These are phyloP conservation scores for Beauveria sp. DNA, from an alignment of 2,329 filamentous ascomycete genomes.

Conservation along the genomic window DNA sequence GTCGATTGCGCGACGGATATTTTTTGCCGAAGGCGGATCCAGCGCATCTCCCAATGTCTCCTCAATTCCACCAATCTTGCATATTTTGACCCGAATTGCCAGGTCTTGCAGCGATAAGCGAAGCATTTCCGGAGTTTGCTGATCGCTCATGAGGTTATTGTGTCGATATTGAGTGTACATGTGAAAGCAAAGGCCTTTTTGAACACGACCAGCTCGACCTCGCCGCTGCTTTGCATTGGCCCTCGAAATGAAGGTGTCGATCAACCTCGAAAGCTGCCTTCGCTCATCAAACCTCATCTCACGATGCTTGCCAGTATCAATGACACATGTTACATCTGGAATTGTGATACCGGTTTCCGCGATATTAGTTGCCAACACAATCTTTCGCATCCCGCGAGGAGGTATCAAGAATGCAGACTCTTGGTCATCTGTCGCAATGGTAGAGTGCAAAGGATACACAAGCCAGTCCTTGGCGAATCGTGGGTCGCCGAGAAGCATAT, in stretches of 20 bases:
- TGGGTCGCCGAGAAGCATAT: slow-evolving; percentile 70
- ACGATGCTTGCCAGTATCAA: slow-evolving; percentile 94
- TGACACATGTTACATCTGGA: slow-evolving; percentile 92
- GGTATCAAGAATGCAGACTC: slow-evolving; percentile 87
- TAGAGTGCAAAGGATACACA: slow-evolving; percentile 85
- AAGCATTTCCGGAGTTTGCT: slow-evolving; percentile 95
- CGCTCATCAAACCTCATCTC: slow-evolving; percentile 97
- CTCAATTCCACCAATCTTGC: slow-evolving; percentile 89
- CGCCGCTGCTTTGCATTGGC: slow-evolving; percentile 94
- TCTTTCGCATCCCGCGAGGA: slow-evolving; percentile 75
- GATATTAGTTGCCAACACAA: slow-evolving; percentile 95
- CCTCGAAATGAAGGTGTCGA: slow-evolving; percentile 90
- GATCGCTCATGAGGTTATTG: slow-evolving; percentile 76
- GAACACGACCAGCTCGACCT: slow-evolving; percentile 89
- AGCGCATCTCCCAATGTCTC: slow-evolving; percentile 80
- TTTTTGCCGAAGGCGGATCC: slow-evolving; percentile 84
- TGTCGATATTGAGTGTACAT: slow-evolving; percentile 87
- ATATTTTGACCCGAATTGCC: slow-evolving; percentile 94
- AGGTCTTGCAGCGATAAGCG: slow-evolving; percentile 89
- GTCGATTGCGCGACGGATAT: slow-evolving; percentile 87
- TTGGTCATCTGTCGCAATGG: slow-evolving; percentile 92
- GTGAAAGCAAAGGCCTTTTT: slow-evolving; percentile 91
- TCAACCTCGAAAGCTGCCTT: slow-evolving; percentile 78
- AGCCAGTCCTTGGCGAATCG: slow-evolving; percentile 73
- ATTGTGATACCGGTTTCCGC: slow-evolving; percentile 98